Evolutionary conservation across 1,139 yeast species (phyloP).

Genomic region (Citeromyces hawaiiensis): DNA sequence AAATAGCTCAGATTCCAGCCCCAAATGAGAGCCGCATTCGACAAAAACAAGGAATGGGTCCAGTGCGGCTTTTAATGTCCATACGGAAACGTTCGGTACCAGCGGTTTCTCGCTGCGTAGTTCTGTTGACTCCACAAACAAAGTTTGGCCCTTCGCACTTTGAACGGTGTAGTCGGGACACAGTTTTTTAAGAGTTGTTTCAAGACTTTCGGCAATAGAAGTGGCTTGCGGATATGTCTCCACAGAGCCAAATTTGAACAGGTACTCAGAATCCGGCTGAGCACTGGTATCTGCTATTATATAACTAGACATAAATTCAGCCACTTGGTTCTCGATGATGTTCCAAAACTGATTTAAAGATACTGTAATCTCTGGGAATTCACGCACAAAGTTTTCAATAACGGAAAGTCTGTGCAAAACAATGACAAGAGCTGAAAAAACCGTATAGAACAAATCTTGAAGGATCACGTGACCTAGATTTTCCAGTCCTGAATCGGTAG

Average conservation of each 20-base stretch:
- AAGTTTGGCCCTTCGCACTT: slow-evolving; percentile 6
- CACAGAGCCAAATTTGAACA: not conserved
- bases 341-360: slow-evolving; percentile 46
- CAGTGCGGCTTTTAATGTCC: slow-evolving; percentile 38
- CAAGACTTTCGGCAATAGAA: slow-evolving; percentile 16
- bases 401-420: slow-evolving; percentile 63
- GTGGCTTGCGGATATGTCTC: slow-evolving; percentile 12
- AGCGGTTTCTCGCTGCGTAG: slow-evolving; percentile 55
- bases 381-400: slow-evolving; percentile 32
- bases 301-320: slow-evolving; percentile 42
- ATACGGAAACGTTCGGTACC: slow-evolving; percentile 69
- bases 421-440: slow-evolving; percentile 48
- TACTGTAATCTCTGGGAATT: not conserved
- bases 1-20: slow-evolving; percentile 20
- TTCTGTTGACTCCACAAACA: slow-evolving; percentile 43
- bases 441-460: slow-evolving; percentile 56
- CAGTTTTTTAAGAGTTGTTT: slow-evolving; percentile 35
- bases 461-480: slow-evolving; percentile 46
- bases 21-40: slow-evolving; percentile 27
- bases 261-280: slow-evolving; percentile 8
- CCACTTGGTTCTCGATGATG: slow-evolving; percentile 42
- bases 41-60: slow-evolving; percentile 47
- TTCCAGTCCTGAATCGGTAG: slow-evolving; percentile 10
- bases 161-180: slow-evolving; percentile 36
- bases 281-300: slow-evolving; percentile 22